Evolutionary conservation across 2,329 filamentous ascomycete species (phyloP).

Genomic region (Daldinia sp.): DNA sequence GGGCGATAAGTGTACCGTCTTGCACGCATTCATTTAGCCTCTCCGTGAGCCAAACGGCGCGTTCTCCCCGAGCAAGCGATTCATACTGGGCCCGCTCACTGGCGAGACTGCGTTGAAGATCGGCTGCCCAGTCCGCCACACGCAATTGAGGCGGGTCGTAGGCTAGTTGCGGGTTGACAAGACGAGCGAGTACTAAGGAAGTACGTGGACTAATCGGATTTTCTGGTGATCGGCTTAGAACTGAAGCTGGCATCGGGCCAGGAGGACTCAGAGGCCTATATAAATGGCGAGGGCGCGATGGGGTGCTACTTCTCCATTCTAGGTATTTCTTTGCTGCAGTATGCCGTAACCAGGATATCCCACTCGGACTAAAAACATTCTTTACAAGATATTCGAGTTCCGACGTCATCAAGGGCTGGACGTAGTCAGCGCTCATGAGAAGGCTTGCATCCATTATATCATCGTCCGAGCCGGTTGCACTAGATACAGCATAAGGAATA

Average conservation of each 20-base stretch:
- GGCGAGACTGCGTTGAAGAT: constrained; percentile 78
- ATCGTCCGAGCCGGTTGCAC: constrained; percentile 72
- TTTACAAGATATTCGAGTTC: constrained; percentile 77
- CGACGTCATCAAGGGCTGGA: constrained; percentile 79
- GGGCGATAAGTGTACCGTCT: constrained; percentile 68
- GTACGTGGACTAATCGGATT: constrained; percentile 45
- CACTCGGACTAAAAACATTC: constrained; percentile 79
- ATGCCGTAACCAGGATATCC: constrained; percentile 82
- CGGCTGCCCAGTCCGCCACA: constrained; percentile 82
- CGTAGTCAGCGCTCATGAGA: constrained; percentile 90
- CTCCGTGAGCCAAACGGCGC: constrained; percentile 74
- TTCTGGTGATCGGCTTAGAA: constrained; percentile 17
- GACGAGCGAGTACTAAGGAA: constrained; percentile 67
- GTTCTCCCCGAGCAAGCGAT: constrained; percentile 66
- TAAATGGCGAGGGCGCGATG: constrained; percentile 45
- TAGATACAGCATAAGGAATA: constrained; percentile 79
- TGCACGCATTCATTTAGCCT: constrained; percentile 71
- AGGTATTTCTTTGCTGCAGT: constrained; percentile 83
- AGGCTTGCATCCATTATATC: constrained; percentile 92
- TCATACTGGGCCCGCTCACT: constrained; percentile 77
- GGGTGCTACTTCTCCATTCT: constrained; percentile 64
- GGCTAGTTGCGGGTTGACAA: constrained; percentile 55
- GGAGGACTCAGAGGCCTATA: constrained; percentile 48
- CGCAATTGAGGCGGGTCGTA: constrained; percentile 60
- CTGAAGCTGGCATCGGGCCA: constrained; percentile 14